Conservation (phyloP, 2,329 filamentous ascomycete genomes). For the Didymella glomerata region DNA sequence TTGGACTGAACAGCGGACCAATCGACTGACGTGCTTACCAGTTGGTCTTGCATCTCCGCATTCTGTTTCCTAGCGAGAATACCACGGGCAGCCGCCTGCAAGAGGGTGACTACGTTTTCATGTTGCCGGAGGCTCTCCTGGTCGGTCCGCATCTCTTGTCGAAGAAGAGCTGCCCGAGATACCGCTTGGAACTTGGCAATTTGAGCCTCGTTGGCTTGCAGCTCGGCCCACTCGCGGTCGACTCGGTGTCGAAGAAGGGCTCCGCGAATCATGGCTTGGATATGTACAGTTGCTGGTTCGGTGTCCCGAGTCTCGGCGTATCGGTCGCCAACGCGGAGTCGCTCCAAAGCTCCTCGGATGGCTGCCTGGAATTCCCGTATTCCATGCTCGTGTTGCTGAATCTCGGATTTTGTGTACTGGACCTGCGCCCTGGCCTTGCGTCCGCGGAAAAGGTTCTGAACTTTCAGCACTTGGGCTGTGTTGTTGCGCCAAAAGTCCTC, state of each 20-base stretch:
- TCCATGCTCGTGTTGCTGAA: conserved; percentile 56
- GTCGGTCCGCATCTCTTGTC: conserved; percentile 48
- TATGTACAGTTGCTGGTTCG: conserved; percentile 63
- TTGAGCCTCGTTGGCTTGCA: conserved; percentile 61
- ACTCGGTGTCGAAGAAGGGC: conserved; percentile 69
- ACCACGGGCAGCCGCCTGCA: conserved; percentile 73
- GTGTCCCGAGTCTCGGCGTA: conserved; percentile 70
- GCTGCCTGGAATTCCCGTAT: conserved; percentile 65
- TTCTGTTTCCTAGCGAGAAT: conserved; percentile 52
- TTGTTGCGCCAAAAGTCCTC: conserved; percentile 74
- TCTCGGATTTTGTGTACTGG: conserved; percentile 57
- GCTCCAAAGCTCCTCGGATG: conserved; percentile 59
- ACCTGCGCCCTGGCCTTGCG: conserved; percentile 61
- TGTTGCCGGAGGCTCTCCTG: conserved; percentile 49
- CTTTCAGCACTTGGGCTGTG: conserved; percentile 74
- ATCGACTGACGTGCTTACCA: conserved; percentile 52
- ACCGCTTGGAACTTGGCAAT: conserved; percentile 52
- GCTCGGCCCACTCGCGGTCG: conserved; percentile 47
- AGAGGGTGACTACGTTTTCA: conserved; percentile 55
- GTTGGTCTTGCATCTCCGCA: conserved; percentile 50
- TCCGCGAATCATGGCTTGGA: conserved; percentile 69
- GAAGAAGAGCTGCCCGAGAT: conserved; percentile 53
- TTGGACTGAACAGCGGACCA: conserved; percentile 58
- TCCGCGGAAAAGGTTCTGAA: conserved; percentile 84
- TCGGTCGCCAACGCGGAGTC: conserved; percentile 57